Conservation (phyloP, 2,329 filamentous ascomycete genomes). For the Colletotrichum musae region DNA sequence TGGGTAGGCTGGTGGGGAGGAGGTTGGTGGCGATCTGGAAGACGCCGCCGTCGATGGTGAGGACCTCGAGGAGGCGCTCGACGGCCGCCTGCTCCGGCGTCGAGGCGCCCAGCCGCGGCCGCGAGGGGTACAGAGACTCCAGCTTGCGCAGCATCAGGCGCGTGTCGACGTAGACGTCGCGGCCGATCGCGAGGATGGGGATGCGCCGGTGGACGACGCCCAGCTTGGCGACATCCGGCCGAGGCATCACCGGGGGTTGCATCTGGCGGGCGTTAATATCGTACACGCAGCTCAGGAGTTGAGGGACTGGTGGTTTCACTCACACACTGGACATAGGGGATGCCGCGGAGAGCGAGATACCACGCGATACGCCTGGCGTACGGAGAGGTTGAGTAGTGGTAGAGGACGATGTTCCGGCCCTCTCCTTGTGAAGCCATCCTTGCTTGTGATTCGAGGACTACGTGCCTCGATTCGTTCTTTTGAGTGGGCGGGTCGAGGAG, state of each 20-base stretch:
- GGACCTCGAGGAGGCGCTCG: slow-evolving; percentile 69
- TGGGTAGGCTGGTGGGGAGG: slow-evolving; percentile 69
- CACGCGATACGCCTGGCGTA: slow-evolving; percentile 75
- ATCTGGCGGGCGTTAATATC: slow-evolving; percentile 57
- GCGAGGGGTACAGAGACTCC: slow-evolving; percentile 66
- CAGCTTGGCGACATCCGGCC: slow-evolving; percentile 73
- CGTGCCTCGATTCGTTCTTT: neutral
- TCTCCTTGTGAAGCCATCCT: slow-evolving; percentile 28
- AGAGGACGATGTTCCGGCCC: slow-evolving; percentile 65
- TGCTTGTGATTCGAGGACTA: neutral
- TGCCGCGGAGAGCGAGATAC: slow-evolving; percentile 77
- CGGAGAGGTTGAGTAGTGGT: slow-evolving; percentile 77
- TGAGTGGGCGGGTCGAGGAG: neutral
- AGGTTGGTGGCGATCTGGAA: slow-evolving; percentile 68
- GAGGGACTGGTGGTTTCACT: slow-evolving; percentile 46
- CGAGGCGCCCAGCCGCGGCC: slow-evolving; percentile 54
- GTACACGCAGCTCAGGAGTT: neutral
- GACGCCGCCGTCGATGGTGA: slow-evolving; percentile 69
- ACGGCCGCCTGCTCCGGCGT: slow-evolving; percentile 60
- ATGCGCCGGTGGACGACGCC: slow-evolving; percentile 79
- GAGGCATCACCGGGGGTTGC: slow-evolving; percentile 77
- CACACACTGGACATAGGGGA: slow-evolving; percentile 78
- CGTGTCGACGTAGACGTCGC: slow-evolving; percentile 79
- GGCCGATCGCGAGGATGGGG: slow-evolving; percentile 75
- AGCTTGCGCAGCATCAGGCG: slow-evolving; percentile 77